Percentiles rank a stretch among this genome's conserved stretches.
phyloP scores from a whole-genome alignment of 1,284 basidiomycete species.

The Heliocybe sulcata region DNA sequence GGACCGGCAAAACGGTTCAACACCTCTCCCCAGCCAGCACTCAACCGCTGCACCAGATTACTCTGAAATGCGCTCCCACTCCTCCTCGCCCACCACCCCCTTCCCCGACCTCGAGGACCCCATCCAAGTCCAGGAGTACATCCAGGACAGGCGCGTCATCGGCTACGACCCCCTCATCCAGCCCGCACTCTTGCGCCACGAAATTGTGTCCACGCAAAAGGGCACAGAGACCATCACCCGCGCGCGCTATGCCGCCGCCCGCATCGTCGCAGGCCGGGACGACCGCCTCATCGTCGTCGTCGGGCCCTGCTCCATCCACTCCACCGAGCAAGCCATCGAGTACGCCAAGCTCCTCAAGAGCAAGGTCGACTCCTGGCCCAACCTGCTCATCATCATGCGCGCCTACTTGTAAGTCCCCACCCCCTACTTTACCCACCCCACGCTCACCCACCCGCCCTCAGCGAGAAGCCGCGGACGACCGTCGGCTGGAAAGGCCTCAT shows the following conservation, averaged over 20 bases:
- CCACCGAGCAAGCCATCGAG: constrained; percentile 81
- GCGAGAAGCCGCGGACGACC: constrained; percentile 83
- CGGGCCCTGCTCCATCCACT: constrained; percentile 96
- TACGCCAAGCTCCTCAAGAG: constrained; percentile 78
- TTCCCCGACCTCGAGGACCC: constrained; percentile 55
- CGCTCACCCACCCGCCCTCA: constrained; percentile 16
- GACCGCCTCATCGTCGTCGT: constrained; percentile 86
- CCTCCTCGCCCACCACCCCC: constrained; percentile 36
- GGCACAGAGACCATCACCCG: constrained; percentile 69
- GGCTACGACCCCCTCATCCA: constrained; percentile 91
- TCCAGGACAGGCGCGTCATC: constrained; percentile 71
- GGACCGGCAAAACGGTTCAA: constrained; percentile 1
- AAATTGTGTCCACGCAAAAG: constrained; percentile 55
- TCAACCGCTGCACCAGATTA: constrained; percentile 17
- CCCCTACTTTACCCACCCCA: constrained; percentile 8
- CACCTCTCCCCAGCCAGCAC: constrained; percentile 1
- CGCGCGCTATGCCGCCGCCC: constrained; percentile 73
- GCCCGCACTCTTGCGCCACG: constrained; percentile 82
- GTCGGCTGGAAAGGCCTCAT: constrained; percentile 88
- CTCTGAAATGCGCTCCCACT: constrained; percentile 21
- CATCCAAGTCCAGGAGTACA: constrained; percentile 56
- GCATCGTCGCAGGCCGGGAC: constrained; percentile 78
- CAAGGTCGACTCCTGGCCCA: constrained; percentile 63
- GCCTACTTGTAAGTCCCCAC: constrained; percentile 79
- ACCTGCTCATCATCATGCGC: constrained; percentile 91